phyloP scores from a whole-genome alignment of 805 yeast genomes.

The Nakazawaea wickerhamii region DNA sequence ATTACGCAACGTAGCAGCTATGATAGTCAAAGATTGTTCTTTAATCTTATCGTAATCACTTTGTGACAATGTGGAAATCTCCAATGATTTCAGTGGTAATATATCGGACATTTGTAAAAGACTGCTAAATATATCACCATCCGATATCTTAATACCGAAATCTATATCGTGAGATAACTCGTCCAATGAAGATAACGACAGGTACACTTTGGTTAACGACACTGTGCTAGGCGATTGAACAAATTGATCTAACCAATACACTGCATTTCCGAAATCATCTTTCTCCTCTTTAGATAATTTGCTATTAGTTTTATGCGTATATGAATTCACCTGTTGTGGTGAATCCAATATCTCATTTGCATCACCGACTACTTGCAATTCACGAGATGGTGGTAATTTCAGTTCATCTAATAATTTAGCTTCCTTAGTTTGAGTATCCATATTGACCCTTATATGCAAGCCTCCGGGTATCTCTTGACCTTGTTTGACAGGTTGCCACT shows the following conservation, averaged over 20 bases:
- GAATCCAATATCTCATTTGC: constrained; percentile 11
- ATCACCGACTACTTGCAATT: constrained; percentile 15
- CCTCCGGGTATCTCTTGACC: constrained; percentile 84
- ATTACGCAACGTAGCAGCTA: constrained; percentile 68
- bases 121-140: constrained; percentile 26
- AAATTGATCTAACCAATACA: not conserved
- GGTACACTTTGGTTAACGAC: constrained; percentile 8
- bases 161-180: constrained; percentile 68
- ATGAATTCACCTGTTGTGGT: not conserved
- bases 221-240: not conserved
- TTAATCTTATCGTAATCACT: constrained; percentile 21
- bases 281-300: constrained; percentile 2
- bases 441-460: constrained; percentile 64
- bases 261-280: constrained; percentile 1
- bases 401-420: constrained; percentile 52
- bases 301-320: constrained; percentile 8
- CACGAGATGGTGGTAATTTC: constrained; percentile 9
- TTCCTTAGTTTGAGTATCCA: constrained; percentile 65
- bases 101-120: constrained; percentile 26
- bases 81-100: constrained; percentile 16
- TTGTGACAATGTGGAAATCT: constrained; percentile 3
- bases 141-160: constrained; percentile 46
- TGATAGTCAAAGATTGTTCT: constrained; percentile 53
- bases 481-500: constrained; percentile 65
- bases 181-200: constrained; percentile 37